Evolutionary conservation across 1,284 basidiomycete genomes (phyloP).

Genomic region (Ceratobasidium sp.): DNA sequence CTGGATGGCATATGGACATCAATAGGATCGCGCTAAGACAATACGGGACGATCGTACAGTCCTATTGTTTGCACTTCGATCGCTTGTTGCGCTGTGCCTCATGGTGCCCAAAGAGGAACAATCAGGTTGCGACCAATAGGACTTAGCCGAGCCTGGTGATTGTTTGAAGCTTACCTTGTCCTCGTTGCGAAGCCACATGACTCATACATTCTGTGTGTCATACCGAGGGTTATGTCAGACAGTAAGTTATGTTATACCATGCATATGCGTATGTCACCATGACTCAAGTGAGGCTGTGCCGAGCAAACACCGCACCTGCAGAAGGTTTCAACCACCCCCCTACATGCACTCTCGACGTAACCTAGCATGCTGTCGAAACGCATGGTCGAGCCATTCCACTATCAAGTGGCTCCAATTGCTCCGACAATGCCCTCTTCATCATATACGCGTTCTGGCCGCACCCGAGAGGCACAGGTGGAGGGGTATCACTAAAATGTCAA

Average conservation of each 20-base stretch:
- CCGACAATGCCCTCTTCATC: not conserved
- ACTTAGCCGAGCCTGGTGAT: not conserved
- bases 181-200: not conserved
- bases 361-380: no score
- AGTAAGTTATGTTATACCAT: no score
- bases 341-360: slow-evolving; percentile 12
- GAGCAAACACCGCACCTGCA: not conserved
- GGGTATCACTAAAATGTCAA: no score
- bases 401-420: not conserved
- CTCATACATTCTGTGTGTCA: no score
- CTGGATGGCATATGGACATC: slow-evolving; percentile 32
- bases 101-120: slow-evolving; percentile 7
- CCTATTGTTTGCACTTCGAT: slow-evolving; percentile 31
- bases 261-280: no score
- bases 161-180: not conserved
- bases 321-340: slow-evolving; percentile 27
- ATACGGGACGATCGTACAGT: slow-evolving; percentile 5
- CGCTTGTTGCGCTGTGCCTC: not conserved
- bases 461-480: slow-evolving; percentile 11
- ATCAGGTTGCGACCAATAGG: not conserved
- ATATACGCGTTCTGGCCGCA: slow-evolving; percentile 22
- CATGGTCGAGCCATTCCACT: not conserved
- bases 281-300: slow-evolving; percentile 10
- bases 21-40: slow-evolving; percentile 19
- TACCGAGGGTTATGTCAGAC: no score